Evolutionary conservation across 2,329 filamentous ascomycete genomes (phyloP).

Genomic region (Diplodia intermedia): DNA sequence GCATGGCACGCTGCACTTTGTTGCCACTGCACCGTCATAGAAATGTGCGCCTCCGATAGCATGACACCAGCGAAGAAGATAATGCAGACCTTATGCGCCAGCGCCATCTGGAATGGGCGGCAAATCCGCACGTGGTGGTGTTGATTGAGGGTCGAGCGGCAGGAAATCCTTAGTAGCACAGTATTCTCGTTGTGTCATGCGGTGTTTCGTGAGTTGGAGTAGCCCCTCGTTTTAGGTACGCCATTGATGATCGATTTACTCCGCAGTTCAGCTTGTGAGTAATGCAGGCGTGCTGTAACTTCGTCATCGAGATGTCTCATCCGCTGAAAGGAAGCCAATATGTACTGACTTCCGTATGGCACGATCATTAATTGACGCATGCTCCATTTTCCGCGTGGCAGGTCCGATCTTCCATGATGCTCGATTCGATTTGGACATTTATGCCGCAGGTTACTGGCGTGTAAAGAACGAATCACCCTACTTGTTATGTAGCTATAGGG

Average conservation of each 20-base stretch:
- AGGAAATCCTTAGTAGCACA: slow-evolving; percentile 81
- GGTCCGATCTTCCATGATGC: slow-evolving; percentile 80
- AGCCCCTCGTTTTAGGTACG: slow-evolving; percentile 81
- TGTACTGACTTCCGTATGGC: slow-evolving; percentile 89
- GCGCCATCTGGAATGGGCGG: too few relatives aligned
- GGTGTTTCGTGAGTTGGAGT: slow-evolving; percentile 85
- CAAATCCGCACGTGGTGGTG: too few relatives aligned
- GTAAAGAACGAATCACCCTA: slow-evolving; percentile 45
- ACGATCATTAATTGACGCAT: slow-evolving; percentile 85
- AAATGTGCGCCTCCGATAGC: too few relatives aligned
- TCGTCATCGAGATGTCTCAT: slow-evolving; percentile 91
- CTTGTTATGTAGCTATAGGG: too few relatives aligned
- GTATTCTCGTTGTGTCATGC: slow-evolving; percentile 96
- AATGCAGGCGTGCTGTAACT: slow-evolving; percentile 84
- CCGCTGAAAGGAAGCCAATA: slow-evolving; percentile 83
- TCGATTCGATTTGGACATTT: slow-evolving; percentile 77
- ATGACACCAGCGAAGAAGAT: too few relatives aligned
- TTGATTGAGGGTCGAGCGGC: too few relatives aligned
- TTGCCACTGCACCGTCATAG: too few relatives aligned
- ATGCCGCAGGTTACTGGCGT: slow-evolving; percentile 70
- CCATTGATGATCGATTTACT: slow-evolving; percentile 88
- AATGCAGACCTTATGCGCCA: too few relatives aligned
- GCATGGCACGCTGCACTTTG: too few relatives aligned
- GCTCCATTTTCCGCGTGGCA: slow-evolving; percentile 75
- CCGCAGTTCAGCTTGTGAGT: slow-evolving; percentile 81